Conservation (phyloP, 257 asterid genomes). For the Solanum ossicruentum region DNA sequence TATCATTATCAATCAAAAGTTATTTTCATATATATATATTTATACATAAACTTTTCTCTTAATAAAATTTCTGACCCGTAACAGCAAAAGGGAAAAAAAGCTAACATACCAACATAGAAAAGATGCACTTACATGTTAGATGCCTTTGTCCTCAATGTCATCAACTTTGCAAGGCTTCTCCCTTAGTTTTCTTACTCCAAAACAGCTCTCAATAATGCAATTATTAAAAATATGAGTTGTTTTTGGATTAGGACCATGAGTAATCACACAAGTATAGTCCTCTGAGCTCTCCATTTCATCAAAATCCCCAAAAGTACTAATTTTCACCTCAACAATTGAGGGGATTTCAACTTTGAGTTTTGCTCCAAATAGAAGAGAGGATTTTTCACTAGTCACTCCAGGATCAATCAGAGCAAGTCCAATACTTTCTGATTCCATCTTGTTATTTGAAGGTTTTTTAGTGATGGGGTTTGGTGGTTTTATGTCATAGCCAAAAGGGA, state of each 20-base stretch:
- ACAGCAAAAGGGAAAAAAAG: too few relatives aligned
- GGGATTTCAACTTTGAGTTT: slow-evolving; percentile 76
- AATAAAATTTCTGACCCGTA: too few relatives aligned
- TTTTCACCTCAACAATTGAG: slow-evolving; percentile 10
- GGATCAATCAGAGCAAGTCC: slow-evolving; percentile 77
- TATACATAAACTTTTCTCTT: too few relatives aligned
- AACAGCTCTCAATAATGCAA: slow-evolving; percentile 54
- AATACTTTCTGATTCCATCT: slow-evolving; percentile 31
- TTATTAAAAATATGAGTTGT: slow-evolving; percentile 73
- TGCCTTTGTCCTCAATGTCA: slow-evolving; percentile 46
- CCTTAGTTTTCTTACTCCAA: slow-evolving; percentile 6
- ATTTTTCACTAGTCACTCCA: slow-evolving; percentile 2
- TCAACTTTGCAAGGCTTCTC: slow-evolving; percentile 31
- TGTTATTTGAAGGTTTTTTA: background rate
- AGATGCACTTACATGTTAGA: slow-evolving; percentile 27
- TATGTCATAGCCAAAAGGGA: slow-evolving; percentile 37
- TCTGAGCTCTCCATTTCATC: slow-evolving; percentile 83
- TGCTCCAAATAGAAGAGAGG: slow-evolving; percentile 32
- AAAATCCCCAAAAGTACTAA: slow-evolving; percentile 2
- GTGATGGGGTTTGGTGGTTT: background rate
- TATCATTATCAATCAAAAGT: too few relatives aligned
- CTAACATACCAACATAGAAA: background rate
- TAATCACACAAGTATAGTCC: slow-evolving; percentile 82
- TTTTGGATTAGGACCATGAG: slow-evolving; percentile 78
- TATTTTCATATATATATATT: too few relatives aligned